A percentile compares a stretch with the other conserved stretches of the same genome.
These are phyloP conservation scores for Trametes pubescens DNA, from an alignment of 1,284 basidiomycete genomes.

Conservation along the genomic window DNA sequence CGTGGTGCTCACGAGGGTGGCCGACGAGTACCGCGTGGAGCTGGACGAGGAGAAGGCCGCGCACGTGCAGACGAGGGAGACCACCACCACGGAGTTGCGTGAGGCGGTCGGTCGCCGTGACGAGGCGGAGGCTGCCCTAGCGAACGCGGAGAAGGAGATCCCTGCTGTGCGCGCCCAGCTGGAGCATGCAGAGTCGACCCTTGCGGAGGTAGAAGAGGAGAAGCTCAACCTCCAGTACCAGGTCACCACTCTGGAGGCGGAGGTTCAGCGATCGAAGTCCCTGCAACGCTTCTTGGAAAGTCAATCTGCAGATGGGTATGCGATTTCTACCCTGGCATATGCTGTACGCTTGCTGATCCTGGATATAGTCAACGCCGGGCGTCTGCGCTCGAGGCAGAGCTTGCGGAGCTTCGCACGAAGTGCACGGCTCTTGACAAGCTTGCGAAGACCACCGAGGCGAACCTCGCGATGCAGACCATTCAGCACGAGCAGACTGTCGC, in stretches of 20 bases:
- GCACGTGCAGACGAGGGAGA: conserved; percentile 39
- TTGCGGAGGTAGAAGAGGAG: conserved; percentile 53
- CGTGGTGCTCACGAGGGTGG: conserved; percentile 35
- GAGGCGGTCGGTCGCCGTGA: conserved; percentile 36
- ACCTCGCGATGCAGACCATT: conserved; percentile 64
- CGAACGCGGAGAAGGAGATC: conserved; percentile 41
- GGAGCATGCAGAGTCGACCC: conserved; percentile 35
- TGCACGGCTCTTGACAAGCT: conserved; percentile 62
- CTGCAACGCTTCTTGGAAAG: conserved; percentile 67
- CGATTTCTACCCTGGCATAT: conserved; percentile 5
- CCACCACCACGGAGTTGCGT: conserved; percentile 37
- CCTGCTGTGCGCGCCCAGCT: conserved; percentile 39
- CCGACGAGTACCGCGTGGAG: conserved; percentile 40
- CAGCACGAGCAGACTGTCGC: conserved; percentile 70
- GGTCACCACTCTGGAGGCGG: conserved; percentile 65
- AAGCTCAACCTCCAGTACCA: conserved; percentile 58
- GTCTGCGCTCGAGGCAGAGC: conserved; percentile 51
- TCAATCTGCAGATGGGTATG: conserved; percentile 65
- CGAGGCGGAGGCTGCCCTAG: conserved; percentile 41
- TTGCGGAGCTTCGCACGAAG: conserved; percentile 54
- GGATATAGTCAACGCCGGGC: conserved; percentile 56
- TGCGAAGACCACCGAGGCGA: conserved; percentile 67
- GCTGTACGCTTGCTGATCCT: conserved; percentile 12
- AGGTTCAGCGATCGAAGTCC: conserved; percentile 67
- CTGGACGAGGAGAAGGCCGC: conserved; percentile 49